Percentiles rank a stretch among this genome's conserved stretches.
phyloP scores from a whole-genome alignment of 2,329 filamentous ascomycete species.

The Paecilomyces variotii region DNA sequence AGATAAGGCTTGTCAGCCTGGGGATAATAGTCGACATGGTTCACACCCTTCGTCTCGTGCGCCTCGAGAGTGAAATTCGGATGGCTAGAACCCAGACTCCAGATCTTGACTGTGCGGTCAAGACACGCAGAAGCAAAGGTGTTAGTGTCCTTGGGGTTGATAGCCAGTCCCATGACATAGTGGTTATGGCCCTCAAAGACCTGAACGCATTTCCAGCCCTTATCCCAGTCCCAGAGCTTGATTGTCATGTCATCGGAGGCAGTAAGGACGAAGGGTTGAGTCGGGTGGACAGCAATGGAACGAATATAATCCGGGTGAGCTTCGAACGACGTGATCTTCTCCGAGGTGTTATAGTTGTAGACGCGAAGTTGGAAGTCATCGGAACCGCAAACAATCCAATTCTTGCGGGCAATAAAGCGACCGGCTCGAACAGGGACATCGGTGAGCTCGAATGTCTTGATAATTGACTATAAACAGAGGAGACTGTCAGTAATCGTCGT shows the following conservation, averaged over 20 bases:
- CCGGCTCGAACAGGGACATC: constrained; percentile 96
- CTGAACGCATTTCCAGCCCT: constrained; percentile 94
- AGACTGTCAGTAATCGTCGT: constrained; percentile 12
- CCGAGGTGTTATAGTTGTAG: constrained; percentile 99
- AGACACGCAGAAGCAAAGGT: constrained; percentile 89
- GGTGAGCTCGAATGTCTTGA: constrained; percentile 98
- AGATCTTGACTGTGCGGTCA: constrained; percentile 95
- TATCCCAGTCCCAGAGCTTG: constrained; percentile 98
- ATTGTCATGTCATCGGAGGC: constrained; percentile 98
- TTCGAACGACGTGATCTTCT: constrained; percentile 96
- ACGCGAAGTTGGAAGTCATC: constrained; percentile 85
- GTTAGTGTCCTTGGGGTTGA: constrained; percentile 96
- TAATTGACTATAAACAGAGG: constrained; percentile 73
- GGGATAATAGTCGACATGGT: constrained; percentile 85
- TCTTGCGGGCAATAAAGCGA: constrained; percentile 94
- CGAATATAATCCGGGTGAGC: constrained; percentile 98
- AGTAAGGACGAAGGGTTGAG: constrained; percentile 90
- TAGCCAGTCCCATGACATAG: constrained; percentile 93
- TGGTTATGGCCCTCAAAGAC: constrained; percentile 94
- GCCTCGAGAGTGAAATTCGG: constrained; percentile 96
- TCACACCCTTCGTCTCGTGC: constrained; percentile 94
- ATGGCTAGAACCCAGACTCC: constrained; percentile 87
- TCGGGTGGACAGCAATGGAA: constrained; percentile 90
- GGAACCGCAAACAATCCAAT: constrained; percentile 95
- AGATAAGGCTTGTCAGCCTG: constrained; percentile 71